Conservation (phyloP, 148 eudicot genomes). For the Arbutus unedo region DNA sequence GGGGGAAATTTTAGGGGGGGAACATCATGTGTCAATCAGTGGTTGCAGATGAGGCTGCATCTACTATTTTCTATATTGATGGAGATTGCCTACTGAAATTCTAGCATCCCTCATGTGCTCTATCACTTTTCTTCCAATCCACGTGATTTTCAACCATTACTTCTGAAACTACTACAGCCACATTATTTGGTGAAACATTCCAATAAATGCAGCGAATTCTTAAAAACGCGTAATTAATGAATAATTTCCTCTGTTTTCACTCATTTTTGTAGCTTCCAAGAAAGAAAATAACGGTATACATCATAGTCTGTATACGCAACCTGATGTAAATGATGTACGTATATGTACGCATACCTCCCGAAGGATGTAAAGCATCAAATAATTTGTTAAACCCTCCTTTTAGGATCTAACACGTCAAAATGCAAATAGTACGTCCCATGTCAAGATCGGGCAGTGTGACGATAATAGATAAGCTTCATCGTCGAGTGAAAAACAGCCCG, state of each 20-base stretch:
- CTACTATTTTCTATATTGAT: neutral
- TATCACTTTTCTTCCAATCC: neutral
- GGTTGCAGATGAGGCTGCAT: slow-evolving; percentile 8
- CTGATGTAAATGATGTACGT: neutral
- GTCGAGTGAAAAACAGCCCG: too few species aligned
- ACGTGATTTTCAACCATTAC: neutral
- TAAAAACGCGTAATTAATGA: too few species aligned
- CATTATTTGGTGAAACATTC: too few species aligned
- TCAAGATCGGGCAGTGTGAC: too few species aligned
- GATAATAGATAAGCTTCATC: too few species aligned
- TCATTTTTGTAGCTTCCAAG: neutral
- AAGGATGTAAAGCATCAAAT: neutral
- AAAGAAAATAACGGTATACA: too few species aligned
- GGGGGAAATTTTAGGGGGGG: slow-evolving; percentile 10
- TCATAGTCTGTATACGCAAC: neutral
- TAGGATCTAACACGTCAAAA: neutral
- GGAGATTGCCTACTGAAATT: neutral
- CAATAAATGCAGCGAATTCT: too few species aligned
- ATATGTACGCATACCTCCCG: neutral
- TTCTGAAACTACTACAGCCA: neutral
- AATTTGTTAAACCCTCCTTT: neutral
- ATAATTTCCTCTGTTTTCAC: too few species aligned
- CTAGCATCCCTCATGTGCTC: neutral
- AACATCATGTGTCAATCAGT: slow-evolving; percentile 24
- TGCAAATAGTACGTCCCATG: neutral